These are phyloP conservation scores for Aegilops sharonensis DNA, from an alignment of 176 grass and related monocot genomes.

Conservation along the genomic window DNA sequence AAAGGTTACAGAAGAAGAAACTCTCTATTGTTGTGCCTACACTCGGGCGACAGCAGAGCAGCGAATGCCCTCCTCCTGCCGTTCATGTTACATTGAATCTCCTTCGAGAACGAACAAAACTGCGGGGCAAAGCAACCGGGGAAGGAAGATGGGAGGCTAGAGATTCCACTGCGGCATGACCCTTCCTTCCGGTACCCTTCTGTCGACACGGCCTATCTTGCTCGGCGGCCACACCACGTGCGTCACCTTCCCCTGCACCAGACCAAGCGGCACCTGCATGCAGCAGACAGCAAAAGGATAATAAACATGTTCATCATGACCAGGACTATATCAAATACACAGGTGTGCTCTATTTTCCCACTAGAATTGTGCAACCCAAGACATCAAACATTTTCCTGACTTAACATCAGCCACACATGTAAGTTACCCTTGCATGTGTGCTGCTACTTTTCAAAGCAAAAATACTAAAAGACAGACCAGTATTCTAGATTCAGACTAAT, in stretches of 20 bases:
- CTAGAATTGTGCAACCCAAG: not conserved
- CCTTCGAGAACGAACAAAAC: not conserved
- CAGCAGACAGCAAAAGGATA: not conserved
- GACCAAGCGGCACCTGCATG: slow-evolving; percentile 65
- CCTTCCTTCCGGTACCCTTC: slow-evolving; percentile 46
- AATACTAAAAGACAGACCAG: not conserved
- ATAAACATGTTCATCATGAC: not conserved
- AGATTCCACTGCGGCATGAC: slow-evolving; percentile 24
- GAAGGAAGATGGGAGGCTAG: not conserved
- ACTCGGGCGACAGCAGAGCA: too few relatives aligned
- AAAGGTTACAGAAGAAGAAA: too few relatives aligned
- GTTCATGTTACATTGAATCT: too few relatives aligned
- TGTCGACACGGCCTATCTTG: slow-evolving; percentile 49
- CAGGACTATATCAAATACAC: not conserved
- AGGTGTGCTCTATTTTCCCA: not conserved
- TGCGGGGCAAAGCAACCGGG: not conserved
- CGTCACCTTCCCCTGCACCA: slow-evolving; percentile 59
- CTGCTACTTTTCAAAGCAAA: not conserved
- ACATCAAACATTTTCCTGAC: not conserved
- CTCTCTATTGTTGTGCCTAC: too few relatives aligned
- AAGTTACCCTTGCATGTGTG: too few relatives aligned
- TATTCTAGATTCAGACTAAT: not conserved
- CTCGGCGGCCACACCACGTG: slow-evolving; percentile 65
- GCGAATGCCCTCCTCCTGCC: too few relatives aligned
- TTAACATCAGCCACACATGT: not conserved